Evolutionary conservation across 2,329 filamentous ascomycete species (phyloP), one percentile per base, ranked within the genome.

Genomic region (Aspergillus ustus): DNA sequence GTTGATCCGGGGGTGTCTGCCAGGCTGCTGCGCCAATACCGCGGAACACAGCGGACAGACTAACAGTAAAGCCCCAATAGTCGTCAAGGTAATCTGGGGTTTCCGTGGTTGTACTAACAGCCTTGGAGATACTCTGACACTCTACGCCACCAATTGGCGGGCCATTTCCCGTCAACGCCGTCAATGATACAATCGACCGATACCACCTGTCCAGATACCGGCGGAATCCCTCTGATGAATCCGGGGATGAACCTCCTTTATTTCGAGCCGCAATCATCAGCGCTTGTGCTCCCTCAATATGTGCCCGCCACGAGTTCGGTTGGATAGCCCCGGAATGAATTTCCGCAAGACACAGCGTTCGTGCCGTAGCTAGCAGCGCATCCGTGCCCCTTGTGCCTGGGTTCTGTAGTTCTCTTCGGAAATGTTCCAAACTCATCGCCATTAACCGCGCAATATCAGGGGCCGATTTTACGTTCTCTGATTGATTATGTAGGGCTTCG

Each of bases 331-430:
- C 77, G 0, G 78, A 78, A 63, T 78, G 76, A 6, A 79, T 77
- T 63, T 81, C 78, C 25, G 77, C 78, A 17, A 80, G 63, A 66
- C 77, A 80, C 5, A 81, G 70, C 2, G 78, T 81, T 22, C 77
- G 73, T 9, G 77, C 77, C 1, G 78, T 81, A 7, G 77, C 75
- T 43, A 80, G 69, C 46, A 80, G 67, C 43, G 74, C 75, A 66
- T 75, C 73, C 15, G 75, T 72, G 7, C 67, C 70, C 55, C 67
- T 71, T 19, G 66, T 66, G 8, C 68, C 66, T 1, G 75, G 73
- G 31, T 74, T 67, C 52, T 77, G 73, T 13, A 81, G 67, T 59
- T 80, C 78, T 17, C 69, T 72, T 2, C 77, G 75, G 45, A 80
- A 77, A 67, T 78, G 73, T 58, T 77, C 74, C 34, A 80, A 66